Base-by-base conservation (phyloP, 176 grass and related monocot species). In the Pontederia paniculata region DNA sequence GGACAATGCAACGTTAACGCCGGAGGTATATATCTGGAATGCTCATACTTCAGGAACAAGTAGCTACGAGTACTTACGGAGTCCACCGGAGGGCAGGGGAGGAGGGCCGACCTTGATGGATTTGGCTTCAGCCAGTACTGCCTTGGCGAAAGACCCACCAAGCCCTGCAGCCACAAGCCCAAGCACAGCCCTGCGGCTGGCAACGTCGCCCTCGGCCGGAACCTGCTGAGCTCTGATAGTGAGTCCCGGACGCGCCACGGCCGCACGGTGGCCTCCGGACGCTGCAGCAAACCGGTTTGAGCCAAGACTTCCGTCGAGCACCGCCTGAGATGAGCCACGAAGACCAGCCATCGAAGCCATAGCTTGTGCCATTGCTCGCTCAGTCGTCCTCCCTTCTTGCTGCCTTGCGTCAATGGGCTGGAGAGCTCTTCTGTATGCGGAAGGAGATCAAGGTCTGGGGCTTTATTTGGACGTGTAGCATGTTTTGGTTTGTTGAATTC, bases 341-440 rank as follows among this genome's bases (percentile, higher is more conserved):
- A 95, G 62, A 50, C 91, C 91, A 51, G 91, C 84, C 80, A 88
- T 97, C 45, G 91, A 97, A 74, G 91, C 86, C 86, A 97, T 90
- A 45, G 91, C 80, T 19, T 88, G 91, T 58, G 83, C 91, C 91
- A 84, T 97, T 52, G 67, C 42, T 71, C 23, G 46, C 31, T 21
- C 50, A 51, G 5, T 17, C 11, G 55, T 75, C 44, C 60, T 14
- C 58, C 21, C 28, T 3, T n/a, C 31, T 54, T 3, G 28, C 28
- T 37, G 28, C 28, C 7, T 6, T 37, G 28, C 28, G 28, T 37
- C 28, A 6, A 37, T 37, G 28, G 28, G 28, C 28, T 37, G 28
- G 28, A 37, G 28, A 37, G 28, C 28, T 37, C 28, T 37, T 37
- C 28, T 37, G 28, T 37, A 37, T 37, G 28, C 5, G 28, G 28